Percentiles rank a stretch among this genome's conserved stretches.
These are phyloP conservation scores for Mycena metata DNA, from an alignment of 768 basidiomycete species.

Conservation along the genomic window DNA sequence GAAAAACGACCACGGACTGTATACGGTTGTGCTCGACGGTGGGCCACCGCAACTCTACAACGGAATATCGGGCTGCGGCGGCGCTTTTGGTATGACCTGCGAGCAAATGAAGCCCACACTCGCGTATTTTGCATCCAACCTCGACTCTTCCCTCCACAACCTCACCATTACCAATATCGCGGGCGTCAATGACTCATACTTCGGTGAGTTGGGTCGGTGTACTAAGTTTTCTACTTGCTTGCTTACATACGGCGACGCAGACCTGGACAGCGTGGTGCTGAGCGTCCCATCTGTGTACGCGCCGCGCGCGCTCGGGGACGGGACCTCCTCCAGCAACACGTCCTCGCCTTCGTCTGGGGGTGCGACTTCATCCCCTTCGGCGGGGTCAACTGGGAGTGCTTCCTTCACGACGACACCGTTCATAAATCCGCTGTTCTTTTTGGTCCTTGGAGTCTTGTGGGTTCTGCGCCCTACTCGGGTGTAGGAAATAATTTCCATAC, in stretches of 20 bases:
- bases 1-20: slow-evolving; percentile 63
- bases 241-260: slow-evolving; percentile 37
- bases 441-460: slow-evolving; percentile 12
- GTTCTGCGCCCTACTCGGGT: slow-evolving; percentile 11
- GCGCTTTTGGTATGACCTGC: slow-evolving; percentile 59
- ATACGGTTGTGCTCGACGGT: slow-evolving; percentile 56
- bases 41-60: slow-evolving; percentile 49
- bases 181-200: slow-evolving; percentile 59
- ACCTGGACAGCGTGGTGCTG: slow-evolving; percentile 61
- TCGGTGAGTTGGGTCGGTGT: slow-evolving; percentile 47
- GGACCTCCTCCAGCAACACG: slow-evolving; percentile 7
- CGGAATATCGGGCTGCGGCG: slow-evolving; percentile 62
- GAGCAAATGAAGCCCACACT: slow-evolving; percentile 61
- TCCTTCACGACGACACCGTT: not conserved
- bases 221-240: no score
- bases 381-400: not conserved
- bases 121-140: slow-evolving; percentile 58
- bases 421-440: slow-evolving; percentile 16
- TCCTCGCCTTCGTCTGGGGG: slow-evolving; percentile 1
- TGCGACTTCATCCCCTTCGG: not conserved
- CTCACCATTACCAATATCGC: slow-evolving; percentile 56
- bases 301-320: slow-evolving; percentile 48
- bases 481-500: not conserved
- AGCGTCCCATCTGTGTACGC: slow-evolving; percentile 58
- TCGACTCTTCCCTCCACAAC: slow-evolving; percentile 53